A percentile compares a stretch with the other conserved stretches of the same genome.
Evolutionary conservation across 805 yeast genomes (phyloP).

Genomic region (Ogataea pilisensis): DNA sequence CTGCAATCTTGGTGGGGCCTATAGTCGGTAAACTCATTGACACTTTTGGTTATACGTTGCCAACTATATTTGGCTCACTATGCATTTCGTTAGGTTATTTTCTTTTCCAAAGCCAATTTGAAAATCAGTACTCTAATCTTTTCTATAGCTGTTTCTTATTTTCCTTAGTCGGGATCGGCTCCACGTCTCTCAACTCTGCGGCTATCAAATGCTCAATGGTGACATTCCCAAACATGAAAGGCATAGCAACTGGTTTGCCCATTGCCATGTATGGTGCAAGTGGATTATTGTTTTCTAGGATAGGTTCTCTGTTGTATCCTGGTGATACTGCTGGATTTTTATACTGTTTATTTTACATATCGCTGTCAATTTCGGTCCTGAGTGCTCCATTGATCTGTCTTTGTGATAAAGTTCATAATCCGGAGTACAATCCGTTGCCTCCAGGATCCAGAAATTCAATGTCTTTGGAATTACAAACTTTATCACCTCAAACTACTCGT

Average conservation of each 20-base stretch:
- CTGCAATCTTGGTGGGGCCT: constrained; percentile 63
- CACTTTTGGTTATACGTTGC: constrained; percentile 49
- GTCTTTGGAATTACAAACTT: constrained; percentile 1
- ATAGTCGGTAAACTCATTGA: constrained; percentile 66
- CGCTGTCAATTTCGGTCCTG: constrained; percentile 37
- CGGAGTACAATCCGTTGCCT: constrained; percentile 4
- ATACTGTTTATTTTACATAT: constrained; percentile 41
- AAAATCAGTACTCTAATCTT: constrained; percentile 35
- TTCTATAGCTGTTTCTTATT: constrained; percentile 42
- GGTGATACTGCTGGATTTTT: constrained; percentile 56
- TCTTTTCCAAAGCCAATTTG: constrained; percentile 50
- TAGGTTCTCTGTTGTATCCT: constrained; percentile 49
- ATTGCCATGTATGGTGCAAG: constrained; percentile 71
- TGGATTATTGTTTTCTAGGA: constrained; percentile 61
- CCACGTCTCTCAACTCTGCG: constrained; percentile 61
- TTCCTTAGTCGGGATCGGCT: constrained; percentile 61
- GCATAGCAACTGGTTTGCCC: constrained; percentile 73
- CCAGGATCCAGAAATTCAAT: not conserved
- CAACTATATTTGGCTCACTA: constrained; percentile 48
- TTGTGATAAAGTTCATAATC: constrained; percentile 35
- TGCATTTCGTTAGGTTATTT: constrained; percentile 52
- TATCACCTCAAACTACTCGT: constrained; percentile 5
- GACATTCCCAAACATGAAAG: constrained; percentile 60
- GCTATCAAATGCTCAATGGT: constrained; percentile 72
- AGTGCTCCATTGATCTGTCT: constrained; percentile 45